Conservation (phyloP, 73 alveolate genomes). For the Durusdinium trenchii region DNA sequence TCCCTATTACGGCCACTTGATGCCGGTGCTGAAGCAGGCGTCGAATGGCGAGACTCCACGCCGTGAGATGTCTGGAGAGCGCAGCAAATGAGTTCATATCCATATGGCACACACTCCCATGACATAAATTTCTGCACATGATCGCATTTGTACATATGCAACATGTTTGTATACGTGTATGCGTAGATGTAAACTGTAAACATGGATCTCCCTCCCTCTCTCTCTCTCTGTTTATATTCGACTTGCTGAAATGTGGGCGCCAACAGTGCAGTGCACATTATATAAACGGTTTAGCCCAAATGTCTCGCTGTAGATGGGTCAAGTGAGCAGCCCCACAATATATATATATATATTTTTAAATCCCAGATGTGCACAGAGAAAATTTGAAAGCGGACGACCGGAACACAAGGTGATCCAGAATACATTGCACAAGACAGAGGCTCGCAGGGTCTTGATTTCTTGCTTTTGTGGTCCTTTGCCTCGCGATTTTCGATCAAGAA, state of each 20-base stretch:
- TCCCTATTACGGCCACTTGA: slow-evolving; percentile 78
- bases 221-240: too few relatives aligned
- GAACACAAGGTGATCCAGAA: slow-evolving; percentile 84
- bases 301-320: too few relatives aligned
- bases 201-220: too few relatives aligned
- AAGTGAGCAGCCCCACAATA: too few relatives aligned
- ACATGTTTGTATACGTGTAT: not conserved
- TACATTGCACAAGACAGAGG: slow-evolving; percentile 79
- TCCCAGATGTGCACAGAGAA: too few relatives aligned
- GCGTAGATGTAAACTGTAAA: too few relatives aligned
- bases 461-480: not conserved
- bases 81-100: not conserved
- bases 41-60: not conserved
- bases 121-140: not conserved
- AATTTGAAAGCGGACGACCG: too few relatives aligned
- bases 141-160: not conserved
- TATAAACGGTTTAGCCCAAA: too few relatives aligned
- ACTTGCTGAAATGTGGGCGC: too few relatives aligned
- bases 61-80: not conserved
- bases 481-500: not conserved
- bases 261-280: too few relatives aligned
- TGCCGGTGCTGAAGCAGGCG: slow-evolving; percentile 94
- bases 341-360: too few relatives aligned
- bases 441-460: too few relatives aligned
- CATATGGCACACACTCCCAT: not conserved